Evolutionary conservation across 1,284 basidiomycete genomes (phyloP), one percentile per base, ranked within the genome.

Genomic region (Pholiota adiposa): DNA sequence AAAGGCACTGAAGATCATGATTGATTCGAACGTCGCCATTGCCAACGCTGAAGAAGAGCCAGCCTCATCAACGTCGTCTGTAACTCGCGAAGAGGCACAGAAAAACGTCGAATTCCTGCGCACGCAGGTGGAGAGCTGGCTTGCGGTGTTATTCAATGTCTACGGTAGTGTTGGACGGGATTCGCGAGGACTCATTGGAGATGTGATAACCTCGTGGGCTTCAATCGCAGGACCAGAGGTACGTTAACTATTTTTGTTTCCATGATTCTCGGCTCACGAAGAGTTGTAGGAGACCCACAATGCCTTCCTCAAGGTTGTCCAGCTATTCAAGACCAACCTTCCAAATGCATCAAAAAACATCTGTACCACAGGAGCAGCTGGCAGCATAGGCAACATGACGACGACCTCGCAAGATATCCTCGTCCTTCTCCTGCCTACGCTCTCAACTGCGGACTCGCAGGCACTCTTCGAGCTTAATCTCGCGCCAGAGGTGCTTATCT

Each of bases 81-180:
- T 73, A 25, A 79, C 71, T 75, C 74, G 62, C 29, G 80, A 81
- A 33, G 84, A 86, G 62, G 94, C 93, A 1, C 72, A 77, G 36
- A 79, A 78, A 51, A 96, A 96, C 69, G 68, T 98, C 23, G 79
- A 73, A 1, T 91, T 93, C 72, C 80, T 99, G 59, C 87, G 85
- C 51, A 81, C 81, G 0, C 89, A 98, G 69, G 90, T 89, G 0
- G 92, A 95, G 70, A 97, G 94, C 70, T 96, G 97, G 88, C 85
- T 98, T 25, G 90, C 94, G 0, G 94, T 98, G 3, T 81, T 98
- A 46, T 97, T 98, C 81, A 98, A 99, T 72, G 90, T 99, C n/a
- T 98, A 98, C 74, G 85, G 91, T 62, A 95, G 87, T 68, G 86
- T 93, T 21, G 85, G 85, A 3, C 82, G 87, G 48, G 94, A 97